These are phyloP conservation scores for Gyromitra esculenta DNA, from an alignment of 2,329 filamentous ascomycete species.

Conservation along the genomic window DNA sequence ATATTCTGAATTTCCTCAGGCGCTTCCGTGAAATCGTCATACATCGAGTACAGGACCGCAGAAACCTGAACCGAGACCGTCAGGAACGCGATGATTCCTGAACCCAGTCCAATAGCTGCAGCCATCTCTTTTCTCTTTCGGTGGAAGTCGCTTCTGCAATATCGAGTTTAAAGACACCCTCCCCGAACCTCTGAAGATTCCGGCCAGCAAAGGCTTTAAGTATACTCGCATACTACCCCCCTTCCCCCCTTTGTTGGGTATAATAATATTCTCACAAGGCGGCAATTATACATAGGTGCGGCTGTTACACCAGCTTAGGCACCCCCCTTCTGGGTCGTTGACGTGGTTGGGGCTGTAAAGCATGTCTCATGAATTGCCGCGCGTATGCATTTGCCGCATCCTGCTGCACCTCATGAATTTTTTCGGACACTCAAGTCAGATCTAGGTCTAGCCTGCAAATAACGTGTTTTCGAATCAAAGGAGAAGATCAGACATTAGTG, in stretches of 20 bases:
- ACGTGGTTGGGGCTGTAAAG: constrained; percentile 4
- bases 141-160: constrained; percentile 1
- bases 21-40: constrained; percentile 24
- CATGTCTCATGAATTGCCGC: constrained; percentile 17
- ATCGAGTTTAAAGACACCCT: not conserved
- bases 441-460: not conserved
- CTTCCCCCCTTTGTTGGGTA: not conserved
- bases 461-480: not conserved
- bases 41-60: constrained; percentile 9
- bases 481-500: too few species aligned
- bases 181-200: not conserved
- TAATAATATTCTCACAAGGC: not conserved
- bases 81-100: constrained; percentile 28
- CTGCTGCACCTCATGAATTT: not conserved
- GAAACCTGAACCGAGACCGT: constrained; percentile 17
- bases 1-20: constrained; percentile 23
- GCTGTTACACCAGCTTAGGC: constrained; percentile 9
- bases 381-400: constrained; percentile 5
- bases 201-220: not conserved
- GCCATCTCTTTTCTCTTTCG: constrained; percentile 10
- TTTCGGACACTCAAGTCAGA: not conserved
- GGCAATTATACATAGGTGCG: not conserved
- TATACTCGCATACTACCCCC: not conserved
- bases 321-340: constrained; percentile 5
- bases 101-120: constrained; percentile 22